phyloP scores from a whole-genome alignment of 495 filamentous ascomycete genomes.

The Penicillium arizonense region DNA sequence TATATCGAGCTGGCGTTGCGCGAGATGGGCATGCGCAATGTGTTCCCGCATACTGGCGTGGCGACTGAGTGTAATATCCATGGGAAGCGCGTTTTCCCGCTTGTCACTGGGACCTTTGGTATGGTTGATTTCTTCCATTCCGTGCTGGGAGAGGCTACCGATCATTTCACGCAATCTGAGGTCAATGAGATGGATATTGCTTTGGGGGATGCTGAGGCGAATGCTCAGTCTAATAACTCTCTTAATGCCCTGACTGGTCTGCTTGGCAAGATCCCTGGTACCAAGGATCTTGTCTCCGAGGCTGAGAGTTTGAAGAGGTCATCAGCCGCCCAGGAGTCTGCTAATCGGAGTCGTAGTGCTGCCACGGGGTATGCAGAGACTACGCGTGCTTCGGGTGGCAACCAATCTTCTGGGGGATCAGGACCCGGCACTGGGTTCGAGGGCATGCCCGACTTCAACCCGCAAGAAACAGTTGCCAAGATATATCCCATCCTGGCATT shows the following conservation, averaged over 20 bases:
- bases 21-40: constrained; percentile 76
- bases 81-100: constrained; percentile 75
- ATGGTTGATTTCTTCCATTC: constrained; percentile 96
- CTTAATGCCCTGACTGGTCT: constrained; percentile 64
- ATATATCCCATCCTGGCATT: constrained; percentile 96
- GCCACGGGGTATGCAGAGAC: constrained; percentile 29
- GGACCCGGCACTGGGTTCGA: constrained; percentile 54
- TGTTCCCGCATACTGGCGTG: constrained; percentile 85
- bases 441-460: constrained; percentile 77
- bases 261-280: constrained; percentile 74
- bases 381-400: constrained; percentile 15
- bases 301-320: constrained; percentile 71
- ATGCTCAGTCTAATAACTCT: constrained; percentile 43
- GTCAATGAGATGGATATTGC: constrained; percentile 83
- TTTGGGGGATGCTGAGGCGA: constrained; percentile 58
- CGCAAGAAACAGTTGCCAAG: constrained; percentile 72
- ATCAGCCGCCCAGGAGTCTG: constrained; percentile 71
- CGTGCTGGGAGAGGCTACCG: constrained; percentile 91
- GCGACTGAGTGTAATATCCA: constrained; percentile 68
- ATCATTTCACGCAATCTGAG: constrained; percentile 94
- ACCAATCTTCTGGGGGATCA: constrained; percentile 28
- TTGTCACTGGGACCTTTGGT: constrained; percentile 89
- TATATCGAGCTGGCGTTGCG: constrained; percentile 86
- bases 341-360: constrained; percentile 45
- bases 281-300: constrained; percentile 72